Evolutionary conservation across 2,329 filamentous ascomycete genomes (phyloP), one percentile per base, ranked within the genome.

Genomic region (Paecilomyces fulvus): DNA sequence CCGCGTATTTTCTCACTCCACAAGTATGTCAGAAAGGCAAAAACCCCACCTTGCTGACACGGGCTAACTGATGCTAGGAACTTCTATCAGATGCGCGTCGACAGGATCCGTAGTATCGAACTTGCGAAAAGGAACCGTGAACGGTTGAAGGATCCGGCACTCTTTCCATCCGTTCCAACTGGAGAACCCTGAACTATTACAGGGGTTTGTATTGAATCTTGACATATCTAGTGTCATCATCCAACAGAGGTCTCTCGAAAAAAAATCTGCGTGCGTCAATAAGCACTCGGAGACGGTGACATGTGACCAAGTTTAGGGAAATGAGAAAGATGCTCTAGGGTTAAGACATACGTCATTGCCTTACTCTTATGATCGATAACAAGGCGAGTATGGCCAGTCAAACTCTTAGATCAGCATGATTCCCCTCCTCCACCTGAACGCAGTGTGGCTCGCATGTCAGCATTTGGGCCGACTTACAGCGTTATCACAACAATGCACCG

Each of bases 151-250:
- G 87, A 91, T 67, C 89, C 90, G 1, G 83, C 80, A 25, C 83
- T 88, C 58, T 97, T 97, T 67, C 94, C 94, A 1, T 88, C 89
- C 48, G 90, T 94, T 0, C 92, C 92, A 1, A 88, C 83, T 53
- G 82, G 81, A 46, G 73, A 73, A 20, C 58, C 75, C 53, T 72
- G 51, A 65, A 50, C 30, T 21, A 14, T 30, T 48, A 20, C 48
- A 23, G 6, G 20, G 14, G 20, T 7, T 14, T 12, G 10, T 17
- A 20, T n/a, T 25, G 17, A 25, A 14, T 31, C 3, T 30, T 28
- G 17, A 28, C 50, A 52, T 20, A 14, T 52, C 14, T 31, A 28
- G 25, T 30, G 20, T 23, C 48, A 43, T 6, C n/a, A 43, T 43
- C 49, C 17, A 25, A 20, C 14, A 25, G 9, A 51, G 49, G 8